Evolutionary conservation across 768 basidiomycete genomes (phyloP), one percentile per base, ranked within the genome.

Genomic region (Amanita molliuscula): DNA sequence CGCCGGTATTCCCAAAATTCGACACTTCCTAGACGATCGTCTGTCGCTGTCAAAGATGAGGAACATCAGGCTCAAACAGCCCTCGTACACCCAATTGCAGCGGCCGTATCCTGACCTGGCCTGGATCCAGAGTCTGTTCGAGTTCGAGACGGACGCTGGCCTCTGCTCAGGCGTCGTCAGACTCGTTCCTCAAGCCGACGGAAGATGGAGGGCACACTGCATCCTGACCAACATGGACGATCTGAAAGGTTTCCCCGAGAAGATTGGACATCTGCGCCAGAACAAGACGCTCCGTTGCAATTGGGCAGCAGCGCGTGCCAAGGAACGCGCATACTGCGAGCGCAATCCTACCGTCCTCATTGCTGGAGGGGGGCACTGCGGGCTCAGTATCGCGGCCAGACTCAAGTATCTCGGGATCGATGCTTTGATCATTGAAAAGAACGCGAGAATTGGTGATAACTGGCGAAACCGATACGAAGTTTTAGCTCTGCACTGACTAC

Each of bases 391-490:
- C 1, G 84, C 84, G 0, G 82, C 82, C 1, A 69, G 82, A n/a
- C 65, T 89, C 47, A 81, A 81, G 56, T 69, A 67, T 36, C 64
- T 85, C 21, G 78, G 74, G n/a, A 63, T 88, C 11, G 56, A 67
- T 2, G 65, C 73, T 1, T 64, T 90, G 6, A 80, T 88, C 10
- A 67, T 89, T 41, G 88, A 91, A 59, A 78, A 73, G 61, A 74
- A 80, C 44, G 52, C 59, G 8, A 64, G 75, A 16, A 71, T 84
- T 20, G 83, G 84, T 0, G 75, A 84, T 58, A 76, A 75, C 45
- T 85, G 82, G 84, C 66, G 82, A 51, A 67, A 73, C 33, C 68
- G 86, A 34, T 87, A 88, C 59, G 75, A 82, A 48, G 74, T 79
- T 8, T 62, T 85, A 33, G 81, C 79, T 43, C 62, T 85, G 21